These are phyloP conservation scores for Zygosaccharomyces sapae DNA, from an alignment of 1,139 yeast genomes.

Conservation along the genomic window DNA sequence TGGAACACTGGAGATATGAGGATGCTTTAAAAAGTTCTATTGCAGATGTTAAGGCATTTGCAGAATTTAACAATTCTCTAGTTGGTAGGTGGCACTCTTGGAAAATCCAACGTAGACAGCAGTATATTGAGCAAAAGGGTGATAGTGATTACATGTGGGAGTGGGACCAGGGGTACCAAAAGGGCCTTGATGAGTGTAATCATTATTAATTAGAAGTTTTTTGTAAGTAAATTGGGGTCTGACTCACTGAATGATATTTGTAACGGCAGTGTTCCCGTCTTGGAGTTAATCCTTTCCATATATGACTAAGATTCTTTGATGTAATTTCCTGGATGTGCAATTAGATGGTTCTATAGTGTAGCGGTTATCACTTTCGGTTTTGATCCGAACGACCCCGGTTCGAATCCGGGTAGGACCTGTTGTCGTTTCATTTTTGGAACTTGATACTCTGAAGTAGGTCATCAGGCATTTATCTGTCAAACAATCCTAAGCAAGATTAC, in stretches of 20 bases:
- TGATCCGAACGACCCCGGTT: slow-evolving; percentile 89
- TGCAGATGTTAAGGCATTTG: slow-evolving; percentile 65
- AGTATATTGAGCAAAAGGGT: slow-evolving; percentile 58
- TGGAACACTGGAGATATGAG: slow-evolving; percentile 75
- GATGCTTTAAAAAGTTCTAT: slow-evolving; percentile 76
- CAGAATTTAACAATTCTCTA: slow-evolving; percentile 61
- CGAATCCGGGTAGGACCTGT: slow-evolving; percentile 89
- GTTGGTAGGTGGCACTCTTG: slow-evolving; percentile 73
- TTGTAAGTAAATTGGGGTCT: background rate
- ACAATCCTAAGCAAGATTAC: too few relatives aligned
- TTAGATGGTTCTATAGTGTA: slow-evolving; percentile 45
- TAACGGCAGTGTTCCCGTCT: too few relatives aligned
- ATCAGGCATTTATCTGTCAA: too few relatives aligned
- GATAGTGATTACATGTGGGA: slow-evolving; percentile 66
- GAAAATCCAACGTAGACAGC: slow-evolving; percentile 51
- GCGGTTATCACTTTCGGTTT: slow-evolving; percentile 66
- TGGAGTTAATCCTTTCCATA: too few relatives aligned
- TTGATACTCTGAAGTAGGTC: too few relatives aligned
- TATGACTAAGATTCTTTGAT: too few relatives aligned
- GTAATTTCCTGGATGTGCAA: background rate
- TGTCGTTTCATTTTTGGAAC: too few relatives aligned
- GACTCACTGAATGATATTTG: too few relatives aligned
- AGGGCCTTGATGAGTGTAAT: slow-evolving; percentile 45
- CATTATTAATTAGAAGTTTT: slow-evolving; percentile 6
- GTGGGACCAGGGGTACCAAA: slow-evolving; percentile 78